Evolutionary conservation across 176 grass and related monocot species (phyloP).

Genomic region (Raddia distichophylla): DNA sequence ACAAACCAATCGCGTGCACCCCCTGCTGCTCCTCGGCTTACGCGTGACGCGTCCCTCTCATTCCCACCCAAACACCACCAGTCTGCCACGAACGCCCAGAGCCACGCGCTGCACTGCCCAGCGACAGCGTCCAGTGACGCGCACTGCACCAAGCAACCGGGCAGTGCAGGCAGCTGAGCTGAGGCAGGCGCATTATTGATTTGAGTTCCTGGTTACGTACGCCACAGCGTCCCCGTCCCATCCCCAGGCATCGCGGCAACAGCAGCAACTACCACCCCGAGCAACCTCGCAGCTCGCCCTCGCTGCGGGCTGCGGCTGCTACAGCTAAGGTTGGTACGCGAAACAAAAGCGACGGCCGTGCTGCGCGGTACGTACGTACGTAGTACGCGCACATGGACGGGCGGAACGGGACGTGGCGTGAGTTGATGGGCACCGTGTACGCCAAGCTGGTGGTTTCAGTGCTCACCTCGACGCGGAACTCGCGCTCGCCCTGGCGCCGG

Average conservation of each 20-base stretch:
- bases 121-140: background rate
- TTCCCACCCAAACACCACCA: constrained; percentile 23
- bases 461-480: constrained; percentile 88
- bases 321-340: background rate
- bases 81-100: constrained; percentile 40
- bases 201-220: constrained; percentile 35
- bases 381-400: background rate
- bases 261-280: background rate
- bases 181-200: background rate
- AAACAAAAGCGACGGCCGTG: background rate
- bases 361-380: background rate
- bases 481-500: constrained; percentile 83
- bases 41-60: background rate
- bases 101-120: background rate
- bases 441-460: background rate
- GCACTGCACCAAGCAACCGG: background rate
- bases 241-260: background rate
- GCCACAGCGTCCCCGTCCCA: background rate
- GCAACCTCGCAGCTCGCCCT: background rate
- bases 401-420: background rate
- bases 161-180: background rate
- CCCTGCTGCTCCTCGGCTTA: background rate
- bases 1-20: background rate
- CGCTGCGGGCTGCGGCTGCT: background rate
- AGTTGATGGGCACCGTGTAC: constrained; percentile 26